phyloP scores from a whole-genome alignment of 495 filamentous ascomycete species.

The Penicillium psychrofluorescens region DNA sequence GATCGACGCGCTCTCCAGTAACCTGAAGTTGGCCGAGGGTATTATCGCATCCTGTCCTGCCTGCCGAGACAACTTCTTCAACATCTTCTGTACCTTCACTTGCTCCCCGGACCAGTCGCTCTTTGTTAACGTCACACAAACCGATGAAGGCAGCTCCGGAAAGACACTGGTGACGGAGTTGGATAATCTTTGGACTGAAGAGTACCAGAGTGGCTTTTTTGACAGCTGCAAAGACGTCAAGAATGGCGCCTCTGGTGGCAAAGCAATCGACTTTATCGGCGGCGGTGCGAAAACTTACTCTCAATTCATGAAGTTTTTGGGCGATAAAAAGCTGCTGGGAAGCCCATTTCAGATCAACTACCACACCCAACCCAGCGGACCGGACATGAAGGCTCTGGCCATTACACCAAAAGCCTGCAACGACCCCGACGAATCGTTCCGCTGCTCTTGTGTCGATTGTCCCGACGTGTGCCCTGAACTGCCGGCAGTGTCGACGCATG shows the following conservation, averaged over 20 bases:
- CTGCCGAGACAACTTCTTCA: conserved; percentile 95
- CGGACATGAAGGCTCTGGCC: conserved; percentile 56
- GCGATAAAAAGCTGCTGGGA: conserved; percentile 77
- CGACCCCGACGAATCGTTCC: conserved; percentile 72
- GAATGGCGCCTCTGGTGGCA: conserved; percentile 85
- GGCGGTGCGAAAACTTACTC: conserved; percentile 89
- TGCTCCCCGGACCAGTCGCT: conserved; percentile 95
- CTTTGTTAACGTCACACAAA: conserved; percentile 87
- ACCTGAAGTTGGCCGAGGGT: conserved; percentile 77
- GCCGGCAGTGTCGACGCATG: conserved; percentile 56
- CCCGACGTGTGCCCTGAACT: conserved; percentile 75
- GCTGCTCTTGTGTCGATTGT: conserved; percentile 92
- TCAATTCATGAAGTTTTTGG: conserved; percentile 82
- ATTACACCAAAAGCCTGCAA: conserved; percentile 78
- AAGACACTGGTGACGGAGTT: conserved; percentile 79
- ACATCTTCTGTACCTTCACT: conserved; percentile 94
- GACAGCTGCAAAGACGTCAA: conserved; percentile 98
- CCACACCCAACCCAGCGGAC: conserved; percentile 46
- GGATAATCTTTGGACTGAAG: conserved; percentile 80
- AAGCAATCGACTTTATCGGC: conserved; percentile 91
- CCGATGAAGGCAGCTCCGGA: conserved; percentile 51
- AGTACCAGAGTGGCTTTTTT: conserved; percentile 86
- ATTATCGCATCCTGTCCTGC: conserved; percentile 91
- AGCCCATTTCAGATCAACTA: conserved; percentile 98
- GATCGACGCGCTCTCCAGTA: conserved; percentile 70